Conservation (phyloP, 2,329 filamentous ascomycete species). For the Penicillium sclerotigenum region DNA sequence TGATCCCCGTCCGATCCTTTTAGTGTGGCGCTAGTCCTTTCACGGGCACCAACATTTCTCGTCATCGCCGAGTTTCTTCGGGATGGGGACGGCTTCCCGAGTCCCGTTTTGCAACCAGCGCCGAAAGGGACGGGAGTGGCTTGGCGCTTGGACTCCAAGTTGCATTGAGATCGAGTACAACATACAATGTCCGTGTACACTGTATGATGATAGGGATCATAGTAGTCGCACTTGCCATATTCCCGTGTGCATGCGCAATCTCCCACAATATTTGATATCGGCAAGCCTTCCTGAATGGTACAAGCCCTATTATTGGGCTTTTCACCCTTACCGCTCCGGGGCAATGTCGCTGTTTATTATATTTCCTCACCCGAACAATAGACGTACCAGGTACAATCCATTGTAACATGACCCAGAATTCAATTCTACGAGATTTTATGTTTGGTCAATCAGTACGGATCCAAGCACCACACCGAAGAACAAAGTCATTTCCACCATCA, state of each 20-base stretch:
- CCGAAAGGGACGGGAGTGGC: constrained; percentile 3
- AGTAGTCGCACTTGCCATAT: not conserved
- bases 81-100: constrained; percentile 8
- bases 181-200: not conserved
- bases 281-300: not conserved
- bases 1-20: constrained; percentile 1
- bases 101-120: not conserved
- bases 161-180: not conserved
- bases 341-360: not conserved
- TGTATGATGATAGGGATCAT: not conserved
- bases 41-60: not conserved
- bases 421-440: not conserved
- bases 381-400: not conserved
- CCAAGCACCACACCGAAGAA: not conserved
- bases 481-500: not conserved
- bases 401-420: not conserved
- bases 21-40: not conserved
- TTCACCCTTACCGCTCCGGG: not conserved
- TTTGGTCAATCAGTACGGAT: not conserved
- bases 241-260: constrained; percentile 2
- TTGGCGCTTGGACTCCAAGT: constrained; percentile 1
- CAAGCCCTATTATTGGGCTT: not conserved
- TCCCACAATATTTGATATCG: not conserved
- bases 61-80: constrained; percentile 1
- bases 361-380: not conserved